Percentiles rank a stretch among this genome's conserved stretches.
These are phyloP conservation scores for Buxus sempervirens DNA, from an alignment of 164 flowering plant genomes.

Conservation along the genomic window DNA sequence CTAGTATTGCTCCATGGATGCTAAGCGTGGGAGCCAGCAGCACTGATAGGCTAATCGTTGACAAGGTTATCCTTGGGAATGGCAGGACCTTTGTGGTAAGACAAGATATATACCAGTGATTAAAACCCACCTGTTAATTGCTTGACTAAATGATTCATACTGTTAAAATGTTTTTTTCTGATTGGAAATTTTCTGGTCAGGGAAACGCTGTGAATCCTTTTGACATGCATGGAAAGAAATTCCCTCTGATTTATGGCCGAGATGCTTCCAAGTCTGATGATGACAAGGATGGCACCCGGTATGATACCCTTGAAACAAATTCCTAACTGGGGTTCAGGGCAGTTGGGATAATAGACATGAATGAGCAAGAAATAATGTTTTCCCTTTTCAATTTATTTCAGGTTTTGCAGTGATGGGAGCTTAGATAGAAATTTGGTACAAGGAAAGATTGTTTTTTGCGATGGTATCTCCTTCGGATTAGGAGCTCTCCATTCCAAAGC, in stretches of 20 bases:
- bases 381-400: constrained; percentile 7
- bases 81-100: constrained; percentile 19
- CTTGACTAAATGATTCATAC: too few species aligned
- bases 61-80: constrained; percentile 26
- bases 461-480: background rate
- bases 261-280: constrained; percentile 7
- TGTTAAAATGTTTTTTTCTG: too few species aligned
- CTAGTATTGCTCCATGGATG: constrained; percentile 26
- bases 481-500: constrained; percentile 6
- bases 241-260: constrained; percentile 12
- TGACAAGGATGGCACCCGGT: background rate
- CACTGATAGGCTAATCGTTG: constrained; percentile 24
- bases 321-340: background rate
- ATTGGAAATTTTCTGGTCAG: background rate
- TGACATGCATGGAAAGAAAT: background rate
- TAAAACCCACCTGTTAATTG: too few species aligned
- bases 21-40: constrained; percentile 33
- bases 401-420: constrained; percentile 18
- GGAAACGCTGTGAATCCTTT: constrained; percentile 13
- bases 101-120: too few species aligned
- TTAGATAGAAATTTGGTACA: constrained; percentile 18
- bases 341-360: background rate
- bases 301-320: background rate
- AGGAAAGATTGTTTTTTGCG: constrained; percentile 33
- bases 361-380: background rate